Base-by-base conservation (phyloP, 2,329 filamentous ascomycete genomes). In the Aureobasidium melanogenum region DNA sequence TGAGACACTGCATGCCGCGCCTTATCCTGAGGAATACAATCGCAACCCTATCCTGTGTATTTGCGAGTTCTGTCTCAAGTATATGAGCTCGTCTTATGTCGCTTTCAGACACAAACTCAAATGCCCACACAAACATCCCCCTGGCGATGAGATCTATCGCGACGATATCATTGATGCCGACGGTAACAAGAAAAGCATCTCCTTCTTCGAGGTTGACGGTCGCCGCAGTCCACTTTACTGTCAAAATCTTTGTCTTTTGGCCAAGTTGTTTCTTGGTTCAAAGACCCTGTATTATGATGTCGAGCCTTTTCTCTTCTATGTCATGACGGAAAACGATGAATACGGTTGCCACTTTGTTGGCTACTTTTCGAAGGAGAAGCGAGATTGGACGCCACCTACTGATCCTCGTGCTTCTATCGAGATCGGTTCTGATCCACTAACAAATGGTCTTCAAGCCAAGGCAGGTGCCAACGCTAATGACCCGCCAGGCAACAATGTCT, bases 291-390 rank as follows among this genome's bases (percentile, higher is more conserved):
- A 97, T 77, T 97, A 97, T 75, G 93, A 97, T 69, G 93, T 97
- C 1, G 93, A 97, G 67, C 94, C 93, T 0, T 97, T 97, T 72
- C 76, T 97, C 7, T 97, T 97, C 77, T 97, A 97, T 72, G 92
- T 97, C 68, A 89, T 97, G 77, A 96, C 91, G 66, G 94, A 96
- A 68, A 93, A 92, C 67, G 89, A 97, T 69, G 88, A 94, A 61
- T 84, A 88, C 19, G 93, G 93, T 19, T 97, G 94, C 71, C 94
- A 97, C 72, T 94, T 99, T 67, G 93, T 97, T 28, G 94, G 94
- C n/a, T 99, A 99, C 72, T 99, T 99, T 69, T 97, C 94, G 55
- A 99, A 99, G 73, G 94, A 99, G 76, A 99, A 99, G 76, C 83
- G 95, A 46, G 71, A 71, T 12, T 69, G 68, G 46, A 67, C 68